A percentile compares a stretch with the other conserved stretches of the same genome.
These are phyloP conservation scores for Piedraia hortae DNA, from an alignment of 2,329 filamentous ascomycete species.

Conservation along the genomic window DNA sequence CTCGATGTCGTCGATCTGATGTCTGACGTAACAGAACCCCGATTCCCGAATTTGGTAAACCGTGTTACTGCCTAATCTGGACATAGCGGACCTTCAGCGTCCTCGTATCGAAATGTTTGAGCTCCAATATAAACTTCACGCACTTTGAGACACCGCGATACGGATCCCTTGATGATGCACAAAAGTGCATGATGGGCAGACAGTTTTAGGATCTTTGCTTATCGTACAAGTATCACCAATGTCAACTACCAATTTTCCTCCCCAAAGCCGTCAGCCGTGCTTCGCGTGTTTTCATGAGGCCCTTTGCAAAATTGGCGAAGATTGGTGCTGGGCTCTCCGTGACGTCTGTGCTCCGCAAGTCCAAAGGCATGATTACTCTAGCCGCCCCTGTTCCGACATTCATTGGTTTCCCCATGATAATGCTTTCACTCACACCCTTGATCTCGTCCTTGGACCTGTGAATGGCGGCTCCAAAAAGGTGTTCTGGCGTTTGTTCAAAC, in stretches of 20 bases:
- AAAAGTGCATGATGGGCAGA: too few relatives aligned
- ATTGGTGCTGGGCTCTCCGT: constrained; percentile 16
- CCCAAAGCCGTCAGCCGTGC: constrained; percentile 1
- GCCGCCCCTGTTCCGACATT: constrained; percentile 74
- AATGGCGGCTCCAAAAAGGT: constrained; percentile 81
- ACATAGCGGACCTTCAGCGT: constrained; percentile 1
- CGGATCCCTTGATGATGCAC: too few relatives aligned
- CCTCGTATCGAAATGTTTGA: too few relatives aligned
- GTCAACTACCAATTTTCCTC: neutral
- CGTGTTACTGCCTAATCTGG: too few relatives aligned
- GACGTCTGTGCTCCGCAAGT: constrained; percentile 26
- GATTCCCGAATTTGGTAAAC: too few relatives aligned
- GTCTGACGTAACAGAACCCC: too few relatives aligned
- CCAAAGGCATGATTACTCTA: constrained; percentile 56
- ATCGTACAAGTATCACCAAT: neutral
- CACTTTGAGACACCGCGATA: too few relatives aligned
- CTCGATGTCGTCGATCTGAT: too few relatives aligned
- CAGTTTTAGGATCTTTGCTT: too few relatives aligned
- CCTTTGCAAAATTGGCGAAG: too few relatives aligned
- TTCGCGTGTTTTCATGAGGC: too few relatives aligned
- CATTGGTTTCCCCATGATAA: constrained; percentile 96
- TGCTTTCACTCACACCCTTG: constrained; percentile 83
- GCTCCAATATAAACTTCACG: too few relatives aligned
- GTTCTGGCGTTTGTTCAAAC: constrained; percentile 95
- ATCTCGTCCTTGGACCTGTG: constrained; percentile 79